Evolutionary conservation across 805 yeast species (phyloP), one percentile per base, ranked within the genome.

Genomic region (Lipomyces spencermartinsiae): DNA sequence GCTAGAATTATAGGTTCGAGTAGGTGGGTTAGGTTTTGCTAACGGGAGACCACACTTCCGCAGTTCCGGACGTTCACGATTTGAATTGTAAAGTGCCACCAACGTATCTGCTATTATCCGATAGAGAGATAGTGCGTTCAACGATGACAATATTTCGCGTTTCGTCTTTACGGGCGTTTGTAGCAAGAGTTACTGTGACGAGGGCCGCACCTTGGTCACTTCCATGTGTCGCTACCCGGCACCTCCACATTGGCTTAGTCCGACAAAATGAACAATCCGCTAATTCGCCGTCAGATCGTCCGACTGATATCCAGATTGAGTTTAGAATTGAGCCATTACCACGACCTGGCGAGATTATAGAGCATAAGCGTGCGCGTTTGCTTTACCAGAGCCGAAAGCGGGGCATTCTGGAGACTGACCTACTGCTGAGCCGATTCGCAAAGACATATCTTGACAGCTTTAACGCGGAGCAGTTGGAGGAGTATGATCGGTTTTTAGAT

Each of bases 381-480:
- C 81, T 91, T 1, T 95, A 95, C 79, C 99, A 95, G 78, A 88
- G 94, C 39, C 85, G 99, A 72, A 95, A 95, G 79, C 86, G 99
- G 77, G 99, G 99, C 49, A 95, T 95, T 65, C 83, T 95, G 66
- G 99, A 95, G 77, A 89, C 97, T 5, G 99, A 95, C 77, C 81
- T 95, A 74, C 81, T 95, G 57, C 83, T 95, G 67, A 88, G 95
- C 22, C 84, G 93, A 67, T 95, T 93, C 79, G 97, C 98, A 34
- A 87, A 92, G 75, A 85, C 85, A 75, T 86, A 91, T 76, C 81
- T 95, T 71, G 79, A 83, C 51, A 76, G 76, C 0, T 84, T 95
- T 82, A 82, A 84, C 12, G 78, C 81, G 68, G 89, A 83, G 64
- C 90, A 92, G 79, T 81, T 95, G 63, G 89, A 87, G 59, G 98